Conservation (phyloP, 139 green algal genomes). For the Desmodesmus armatus region DNA sequence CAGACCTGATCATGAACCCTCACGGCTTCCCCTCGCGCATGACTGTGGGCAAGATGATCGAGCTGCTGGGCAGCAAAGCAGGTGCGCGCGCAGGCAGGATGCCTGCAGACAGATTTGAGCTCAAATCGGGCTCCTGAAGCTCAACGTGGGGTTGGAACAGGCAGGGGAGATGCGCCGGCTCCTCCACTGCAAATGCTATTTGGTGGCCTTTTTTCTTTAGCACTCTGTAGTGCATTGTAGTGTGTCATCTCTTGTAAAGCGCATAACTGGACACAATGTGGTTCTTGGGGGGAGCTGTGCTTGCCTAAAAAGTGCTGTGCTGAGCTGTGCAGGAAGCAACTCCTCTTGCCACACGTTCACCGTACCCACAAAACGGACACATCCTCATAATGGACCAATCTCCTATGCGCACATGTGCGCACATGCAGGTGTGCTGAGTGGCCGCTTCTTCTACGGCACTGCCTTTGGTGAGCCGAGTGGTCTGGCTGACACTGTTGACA, state of each 20-base stretch:
- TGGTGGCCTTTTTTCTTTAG: no score
- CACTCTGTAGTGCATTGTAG: no score
- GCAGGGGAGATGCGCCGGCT: no score
- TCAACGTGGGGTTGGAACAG: no score
- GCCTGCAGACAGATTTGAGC: no score
- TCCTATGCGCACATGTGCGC: slow-evolving; percentile 64
- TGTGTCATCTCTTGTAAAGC: no score
- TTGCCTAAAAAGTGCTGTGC: no score
- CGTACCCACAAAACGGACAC: not conserved
- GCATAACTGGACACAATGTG: no score
- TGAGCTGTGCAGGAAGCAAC: no score
- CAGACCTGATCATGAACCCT: slow-evolving; percentile 99
- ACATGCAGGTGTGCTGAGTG: slow-evolving; percentile 71
- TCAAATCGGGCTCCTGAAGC: no score
- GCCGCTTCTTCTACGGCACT: slow-evolving; percentile 88
- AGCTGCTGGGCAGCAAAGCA: slow-evolving; percentile 95
- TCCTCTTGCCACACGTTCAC: not conserved
- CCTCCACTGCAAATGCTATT: no score
- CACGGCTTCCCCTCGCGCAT: slow-evolving; percentile 99
- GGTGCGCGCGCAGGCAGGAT: no score
- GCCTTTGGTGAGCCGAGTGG: slow-evolving; percentile 93
- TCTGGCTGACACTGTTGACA: slow-evolving; percentile 82
- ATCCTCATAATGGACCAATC: not conserved
- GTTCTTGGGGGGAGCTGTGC: not conserved
- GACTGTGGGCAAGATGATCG: slow-evolving; percentile 96